These are phyloP conservation scores for Fomitiporia mediterranea DNA, from an alignment of 1,284 basidiomycete species.

Conservation along the genomic window DNA sequence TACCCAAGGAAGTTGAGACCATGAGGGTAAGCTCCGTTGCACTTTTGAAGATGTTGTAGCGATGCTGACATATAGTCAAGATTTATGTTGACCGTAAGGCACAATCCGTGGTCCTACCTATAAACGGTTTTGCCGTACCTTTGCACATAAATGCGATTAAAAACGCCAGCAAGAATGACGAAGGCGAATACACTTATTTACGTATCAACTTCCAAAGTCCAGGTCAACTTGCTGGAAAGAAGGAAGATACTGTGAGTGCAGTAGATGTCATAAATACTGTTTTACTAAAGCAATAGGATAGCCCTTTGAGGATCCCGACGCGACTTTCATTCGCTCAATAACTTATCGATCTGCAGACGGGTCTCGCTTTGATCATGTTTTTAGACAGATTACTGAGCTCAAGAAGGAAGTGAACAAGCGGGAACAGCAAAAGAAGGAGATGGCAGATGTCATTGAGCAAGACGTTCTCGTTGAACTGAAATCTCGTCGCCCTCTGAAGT, in stretches of 20 bases:
- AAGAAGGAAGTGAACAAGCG: slow-evolving; percentile 97
- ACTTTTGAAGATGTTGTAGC: background rate
- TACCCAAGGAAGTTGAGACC: slow-evolving; percentile 77
- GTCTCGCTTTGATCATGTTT: slow-evolving; percentile 85
- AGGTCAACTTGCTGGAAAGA: slow-evolving; percentile 95
- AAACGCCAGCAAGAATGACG: slow-evolving; percentile 96
- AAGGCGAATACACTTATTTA: slow-evolving; percentile 91
- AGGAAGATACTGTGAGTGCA: slow-evolving; percentile 89
- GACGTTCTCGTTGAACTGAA: slow-evolving; percentile 85
- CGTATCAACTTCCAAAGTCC: slow-evolving; percentile 99
- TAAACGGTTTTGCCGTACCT: slow-evolving; percentile 94
- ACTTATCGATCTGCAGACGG: slow-evolving; percentile 91
- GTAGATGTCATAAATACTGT: slow-evolving; percentile 4
- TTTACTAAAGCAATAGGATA: slow-evolving; percentile 28
- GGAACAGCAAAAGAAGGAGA: slow-evolving; percentile 96
- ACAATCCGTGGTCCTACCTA: slow-evolving; percentile 86
- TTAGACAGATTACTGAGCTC: slow-evolving; percentile 90
- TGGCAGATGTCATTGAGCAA: slow-evolving; percentile 97
- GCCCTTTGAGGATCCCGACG: slow-evolving; percentile 97
- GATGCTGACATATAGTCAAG: slow-evolving; percentile 37
- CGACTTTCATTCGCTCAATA: slow-evolving; percentile 94
- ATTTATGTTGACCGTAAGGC: slow-evolving; percentile 90
- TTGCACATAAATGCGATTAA: slow-evolving; percentile 99
- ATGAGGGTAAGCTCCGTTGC: slow-evolving; percentile 53
- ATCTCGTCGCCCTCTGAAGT: slow-evolving; percentile 75